Base-by-base conservation (phyloP, 768 basidiomycete genomes). In the Lyophyllum atratum region DNA sequence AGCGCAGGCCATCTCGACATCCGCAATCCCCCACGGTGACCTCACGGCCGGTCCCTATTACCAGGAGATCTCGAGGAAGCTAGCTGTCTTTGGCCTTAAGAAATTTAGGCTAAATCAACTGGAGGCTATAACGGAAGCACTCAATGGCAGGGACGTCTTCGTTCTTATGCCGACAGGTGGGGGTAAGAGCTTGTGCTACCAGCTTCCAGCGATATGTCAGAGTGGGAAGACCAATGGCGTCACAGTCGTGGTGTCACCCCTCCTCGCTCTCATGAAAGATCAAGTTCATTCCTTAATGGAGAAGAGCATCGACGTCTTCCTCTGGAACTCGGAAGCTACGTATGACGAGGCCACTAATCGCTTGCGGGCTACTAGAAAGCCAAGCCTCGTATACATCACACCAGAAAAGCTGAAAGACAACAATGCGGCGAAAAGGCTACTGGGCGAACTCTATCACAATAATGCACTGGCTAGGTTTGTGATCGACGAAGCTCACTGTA, bases 141-240 rank as follows among this genome's bases (percentile, higher is more conserved):
- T 99, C 70, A 77, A 80, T 1, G 93, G 90, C 8, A 83, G 79
- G 53, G 96, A 98, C 66, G 92, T 93, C 17, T 94, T 98, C 62
- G 92, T 98, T 17, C 80, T 98, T 8, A 95, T 98, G 85, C 97
- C 97, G 1, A 99, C 97, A 1, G 95, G 94, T 33, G 94, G 94
- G 4, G 93, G 93, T 0, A 95, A 95, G 74, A 91, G 89, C 64
- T 76, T 95, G 37, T 93, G 90, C 63, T 94, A 87, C 70, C 87
- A 98, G 69, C 85, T 98, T 1, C 97, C 97, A 0, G 95, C 94
- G 2, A 80, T 97, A 31, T 92, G 94, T 65, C 72, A 74, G 34
- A 74, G 74, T 6, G 93, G 92, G 1, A 81, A 75, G 65, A 93
- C 90, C 0, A 77, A 75, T 52, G 94, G 95, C 31, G 85, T 97